Evolutionary conservation across 1,139 yeast species (phyloP), one percentile per base, ranked within the genome.

Genomic region (Yarrowia galli): DNA sequence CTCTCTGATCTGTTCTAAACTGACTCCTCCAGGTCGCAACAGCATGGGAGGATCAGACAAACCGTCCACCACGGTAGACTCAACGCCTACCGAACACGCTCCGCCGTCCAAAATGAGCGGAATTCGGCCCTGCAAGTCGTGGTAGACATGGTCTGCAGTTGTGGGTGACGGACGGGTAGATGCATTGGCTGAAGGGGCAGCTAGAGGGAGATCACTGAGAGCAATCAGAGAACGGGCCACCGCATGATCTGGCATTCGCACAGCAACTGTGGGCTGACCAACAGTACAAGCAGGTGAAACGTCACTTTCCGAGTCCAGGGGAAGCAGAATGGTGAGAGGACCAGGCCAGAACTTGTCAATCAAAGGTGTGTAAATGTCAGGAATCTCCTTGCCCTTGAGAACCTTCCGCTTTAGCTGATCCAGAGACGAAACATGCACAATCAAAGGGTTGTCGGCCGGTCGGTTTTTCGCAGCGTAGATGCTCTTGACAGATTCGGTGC

Each of bases 131-230:
- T 89, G 76, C 65, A 95, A 79, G 75, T 95, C 99, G 72, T 87
- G 86, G 71, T 80, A 85, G 0, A 95, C 99, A 77, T 95, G 99
- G 22, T 83, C 79, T 0, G 99, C 99, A 54, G 83, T 75, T 0
- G 99, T 95, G 0, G 98, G 97, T 51, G 97, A 90, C 1, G 99
- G 99, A 68, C 92, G 82, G 0, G 99, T 95, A 1, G 98, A 92
- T 2, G 98, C 96, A 78, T 95, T 95, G 9, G 99, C 99, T 1
- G 97, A 91, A 0, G 99, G 99, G 0, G 99, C 99, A 0, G 99
- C 99, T 54, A 95, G 79, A 0, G 99, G 98, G 1, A 89, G 84
- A 72, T 92, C 97, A 67, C 96, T 86, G n/a, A 90, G 74, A 1
- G 92, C 91, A 67, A 95, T 92, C 61, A 95, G 80, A 0, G 98